Evolutionary conservation across 192 early-diverging fungal genomes (phyloP), one percentile per base, ranked within the genome.

Genomic region (Hyaloraphidium curvatum): DNA sequence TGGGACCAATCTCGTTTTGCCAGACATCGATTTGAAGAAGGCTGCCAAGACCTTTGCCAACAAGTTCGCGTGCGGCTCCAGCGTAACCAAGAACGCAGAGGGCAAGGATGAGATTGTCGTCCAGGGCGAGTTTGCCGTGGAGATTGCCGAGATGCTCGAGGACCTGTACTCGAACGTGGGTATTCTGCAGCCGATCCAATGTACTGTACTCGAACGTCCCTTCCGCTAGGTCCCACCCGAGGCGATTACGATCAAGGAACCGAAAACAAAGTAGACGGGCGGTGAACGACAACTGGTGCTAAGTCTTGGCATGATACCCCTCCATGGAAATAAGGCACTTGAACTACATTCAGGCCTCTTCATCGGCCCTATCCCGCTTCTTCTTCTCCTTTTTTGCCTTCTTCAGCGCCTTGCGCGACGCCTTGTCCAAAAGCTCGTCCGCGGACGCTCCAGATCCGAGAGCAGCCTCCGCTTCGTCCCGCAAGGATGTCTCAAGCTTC

Each of bases 71-170:
- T 86, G 83, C 64, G 91, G 91, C 31, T 80, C 87, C 14, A 87
- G 86, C 11, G 83, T 85, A 40, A 72, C 84, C 40, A 95, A 95
- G 74, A 94, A 84, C 62, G 81, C 84, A 54, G 80, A 85, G 65
- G 90, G 90, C 58, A 66, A 62, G 43, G 91, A 96, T 40, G 94
- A 98, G 63, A 91, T 98, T 67, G 82, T 94, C 25, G 84, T 98
- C 4, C 91, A 95, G 61, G 94, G 94, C 56, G 94, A 98, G 60
- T 78, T 91, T 50, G 75, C 80, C 17, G 77, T 94, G 41, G 91
- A 95, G 58, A 76, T 98, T 39, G n/a, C n/a, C n/a, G n/a, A n/a
- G n/a, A n/a, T n/a, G n/a, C n/a, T n/a, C n/a, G n/a, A n/a, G n/a
- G n/a, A n/a, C n/a, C n/a, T n/a, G n/a, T n/a, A n/a, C n/a, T n/a